Percentiles rank a stretch among this genome's conserved stretches.
These are phyloP conservation scores for Aurinia saxatilis DNA, from an alignment of 345 rosid genomes.

Conservation along the genomic window DNA sequence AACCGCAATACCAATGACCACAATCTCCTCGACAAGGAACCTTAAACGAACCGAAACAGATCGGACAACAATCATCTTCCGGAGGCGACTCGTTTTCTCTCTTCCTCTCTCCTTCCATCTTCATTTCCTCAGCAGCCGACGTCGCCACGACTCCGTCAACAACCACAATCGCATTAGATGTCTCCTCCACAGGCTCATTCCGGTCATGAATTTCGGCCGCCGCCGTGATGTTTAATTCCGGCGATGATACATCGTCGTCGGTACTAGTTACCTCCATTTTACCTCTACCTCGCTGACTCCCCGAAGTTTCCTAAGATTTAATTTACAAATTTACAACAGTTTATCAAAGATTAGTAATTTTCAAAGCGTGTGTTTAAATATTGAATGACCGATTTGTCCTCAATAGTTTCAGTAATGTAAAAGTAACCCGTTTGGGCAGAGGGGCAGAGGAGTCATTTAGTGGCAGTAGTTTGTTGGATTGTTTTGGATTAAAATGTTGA, in stretches of 20 bases:
- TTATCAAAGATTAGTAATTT: not conserved
- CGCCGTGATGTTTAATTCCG: not conserved
- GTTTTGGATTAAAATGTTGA: no score
- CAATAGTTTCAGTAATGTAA: not conserved
- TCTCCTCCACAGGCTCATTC: not conserved
- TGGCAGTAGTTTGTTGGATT: not conserved
- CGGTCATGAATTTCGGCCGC: not conserved
- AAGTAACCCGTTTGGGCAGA: not conserved
- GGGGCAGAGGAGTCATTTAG: not conserved
- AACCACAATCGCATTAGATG: not conserved
- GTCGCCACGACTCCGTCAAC: slow-evolving; percentile 10
- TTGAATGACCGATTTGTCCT: slow-evolving; percentile 9
- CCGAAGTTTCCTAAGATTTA: not conserved
- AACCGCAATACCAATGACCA: slow-evolving; percentile 96
- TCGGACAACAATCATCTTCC: slow-evolving; percentile 73
- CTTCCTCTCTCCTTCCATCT: slow-evolving; percentile 2
- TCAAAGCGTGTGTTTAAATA: not conserved
- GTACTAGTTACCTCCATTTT: slow-evolving; percentile 7
- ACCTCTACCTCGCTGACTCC: not conserved
- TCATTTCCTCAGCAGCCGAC: slow-evolving; percentile 3
- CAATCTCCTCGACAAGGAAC: slow-evolving; percentile 72
- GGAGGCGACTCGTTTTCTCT: slow-evolving; percentile 46
- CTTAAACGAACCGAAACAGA: slow-evolving; percentile 61
- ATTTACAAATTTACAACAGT: not conserved
- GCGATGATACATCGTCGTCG: not conserved